Evolutionary conservation across 495 filamentous ascomycete species (phyloP), one percentile per base, ranked within the genome.

Genomic region (Hypoxylon cercidicola): DNA sequence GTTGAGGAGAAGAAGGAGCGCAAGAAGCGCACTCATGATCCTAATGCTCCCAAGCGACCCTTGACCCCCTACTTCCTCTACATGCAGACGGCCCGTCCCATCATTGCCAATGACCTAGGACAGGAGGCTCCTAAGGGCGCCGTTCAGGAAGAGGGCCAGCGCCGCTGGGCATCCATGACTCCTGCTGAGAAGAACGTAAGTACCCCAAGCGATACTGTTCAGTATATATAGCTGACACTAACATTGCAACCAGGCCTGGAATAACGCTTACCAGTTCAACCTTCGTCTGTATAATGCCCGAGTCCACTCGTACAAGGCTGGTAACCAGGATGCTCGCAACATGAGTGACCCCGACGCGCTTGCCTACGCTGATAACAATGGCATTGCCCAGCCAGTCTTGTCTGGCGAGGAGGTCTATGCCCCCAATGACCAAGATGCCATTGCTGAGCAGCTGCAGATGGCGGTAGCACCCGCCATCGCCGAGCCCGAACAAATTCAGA

Each of bases 11-110:
- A 88, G 78, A 92, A 89, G 82, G 91, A 90, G 81, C 91, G 92
- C 74, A 91, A 91, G 81, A 95, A 93, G 86, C 89, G 91, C 60
- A 87, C 84, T 40, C 90, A 88, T 65, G 96, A 99, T 74, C 94
- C 94, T 58, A 96, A 97, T 73, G 92, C 93, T 11, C 95, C 95
- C 49, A 97, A 97, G 84, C 86, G 93, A 15, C 92, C 95, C 18
- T 74, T 97, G 63, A 97, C 95, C 15, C 93, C 95, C 0, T 97
- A 93, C 78, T 97, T 99, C 81, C 80, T 97, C 32, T 98, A 90
- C 80, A 92, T 95, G 82, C 87, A 95, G 68, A 87, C 87, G 32
- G 93, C 92, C 43, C 90, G 95, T 23, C 77, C 83, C 16, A 85
- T 86, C 70, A 93, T 98, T 62, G 87, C 88, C 20, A 81, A 78